Evolutionary conservation across 805 yeast species (phyloP), one percentile per base, ranked within the genome.

Genomic region (Lipomyces anomalus): DNA sequence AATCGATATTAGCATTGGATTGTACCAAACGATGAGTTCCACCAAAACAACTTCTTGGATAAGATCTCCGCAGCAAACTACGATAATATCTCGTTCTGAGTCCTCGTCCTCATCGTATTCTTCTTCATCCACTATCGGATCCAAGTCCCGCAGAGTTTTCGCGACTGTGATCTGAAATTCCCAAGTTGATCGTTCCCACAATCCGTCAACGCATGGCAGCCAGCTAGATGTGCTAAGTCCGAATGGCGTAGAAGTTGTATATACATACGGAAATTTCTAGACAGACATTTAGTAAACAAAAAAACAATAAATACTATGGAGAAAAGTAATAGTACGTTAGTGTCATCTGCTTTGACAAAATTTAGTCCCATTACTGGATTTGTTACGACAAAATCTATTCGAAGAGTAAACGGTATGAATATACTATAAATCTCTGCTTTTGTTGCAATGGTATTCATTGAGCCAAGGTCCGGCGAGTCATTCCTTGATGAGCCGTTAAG

Each of bases 191-290:
- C 86, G 76, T 57, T 88, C 96, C 76, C 89, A 82, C 26, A 88
- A 63, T 37, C 82, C 84, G 53, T 92, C 97, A 4, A 92, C 74
- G 61, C 98, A 92, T 0, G 99, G 99, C 40, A 92, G 84, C 99
- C 99, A 92, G n/a, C 88, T 82, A 2, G 95, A 85, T 0, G 97
- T 84, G 13, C 92, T 78, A 3, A 83, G 73, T 16, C 87, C 86
- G 37, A 81, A 65, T 23, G 86, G 88, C 3, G 85, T 73, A 59
- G 90, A 89, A 1, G 78, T 71, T 0, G 97, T 90, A 63, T 84
- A 88, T 1, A 86, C 94, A 58, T 82, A 92, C 95, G 95, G 87
- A 38, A 67, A 65, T 29, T 26, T 26, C 30, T 26, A 9, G 30
- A 9, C 30, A 13, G 11, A 13, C 68, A 63, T 43, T n/a, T n/a